A percentile compares a stretch with the other conserved stretches of the same genome.
Conservation (phyloP, 2,329 filamentous ascomycete genomes). For the Colletotrichum neosansevieriae region DNA sequence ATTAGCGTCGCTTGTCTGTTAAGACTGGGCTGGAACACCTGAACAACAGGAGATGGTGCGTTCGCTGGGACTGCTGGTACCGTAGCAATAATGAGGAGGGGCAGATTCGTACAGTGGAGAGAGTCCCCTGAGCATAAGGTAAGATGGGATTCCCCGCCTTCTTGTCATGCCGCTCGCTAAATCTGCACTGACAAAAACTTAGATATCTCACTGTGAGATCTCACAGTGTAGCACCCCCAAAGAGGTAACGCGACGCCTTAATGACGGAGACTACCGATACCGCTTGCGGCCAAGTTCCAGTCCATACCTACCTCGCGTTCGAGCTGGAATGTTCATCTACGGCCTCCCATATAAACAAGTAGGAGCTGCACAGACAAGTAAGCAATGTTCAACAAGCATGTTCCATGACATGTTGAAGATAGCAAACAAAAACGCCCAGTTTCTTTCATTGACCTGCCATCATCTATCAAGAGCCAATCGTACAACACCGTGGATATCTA, state of each 20-base stretch:
- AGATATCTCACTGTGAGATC: slow-evolving; percentile 2
- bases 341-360: too few relatives aligned
- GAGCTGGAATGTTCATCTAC: background rate
- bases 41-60: background rate
- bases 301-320: background rate
- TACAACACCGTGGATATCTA: slow-evolving; percentile 30
- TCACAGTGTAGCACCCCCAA: background rate
- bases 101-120: slow-evolving; percentile 10
- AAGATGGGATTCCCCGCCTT: background rate
- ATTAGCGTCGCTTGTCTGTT: slow-evolving; percentile 25
- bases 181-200: slow-evolving; percentile 12
- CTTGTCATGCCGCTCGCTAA: background rate
- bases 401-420: background rate
- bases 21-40: slow-evolving; percentile 1
- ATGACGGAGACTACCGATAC: background rate
- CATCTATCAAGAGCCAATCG: background rate
- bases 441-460: slow-evolving; percentile 8
- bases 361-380: too few relatives aligned
- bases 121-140: too few relatives aligned
- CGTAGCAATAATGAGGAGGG: background rate
- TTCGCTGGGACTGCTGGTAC: background rate
- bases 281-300: slow-evolving; percentile 7
- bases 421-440: background rate
- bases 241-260: background rate
- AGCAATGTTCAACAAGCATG: too few relatives aligned